A percentile compares a stretch with the other conserved stretches of the same genome.
Conservation (phyloP, 2,329 filamentous ascomycete species). For the Chlorencoelia australis region DNA sequence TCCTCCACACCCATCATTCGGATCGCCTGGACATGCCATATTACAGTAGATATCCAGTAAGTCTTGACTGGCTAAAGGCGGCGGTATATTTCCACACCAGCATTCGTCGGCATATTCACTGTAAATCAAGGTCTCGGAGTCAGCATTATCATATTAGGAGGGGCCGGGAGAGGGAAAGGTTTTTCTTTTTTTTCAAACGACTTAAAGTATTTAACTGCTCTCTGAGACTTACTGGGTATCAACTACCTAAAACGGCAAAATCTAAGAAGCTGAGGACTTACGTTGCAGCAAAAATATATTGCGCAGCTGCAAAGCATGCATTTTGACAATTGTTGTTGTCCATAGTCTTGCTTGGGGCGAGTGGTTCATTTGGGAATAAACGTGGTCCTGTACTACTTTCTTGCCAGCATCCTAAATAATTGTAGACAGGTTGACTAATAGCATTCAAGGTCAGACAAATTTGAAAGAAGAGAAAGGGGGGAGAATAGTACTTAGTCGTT, state of each 20-base stretch:
- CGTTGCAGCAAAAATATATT: conserved; percentile 25
- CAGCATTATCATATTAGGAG: too few relatives aligned
- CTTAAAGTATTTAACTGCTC: too few relatives aligned
- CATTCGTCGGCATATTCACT: conserved; percentile 24
- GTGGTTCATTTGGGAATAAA: conserved; percentile 23
- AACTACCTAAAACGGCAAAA: too few relatives aligned
- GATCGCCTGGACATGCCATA: conserved; percentile 9
- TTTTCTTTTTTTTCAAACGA: too few relatives aligned
- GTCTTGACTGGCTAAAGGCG: conserved; percentile 17
- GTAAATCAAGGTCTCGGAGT: too few relatives aligned
- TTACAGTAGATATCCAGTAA: conserved; percentile 14
- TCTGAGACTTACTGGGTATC: too few relatives aligned
- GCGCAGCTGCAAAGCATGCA: conserved; percentile 26
- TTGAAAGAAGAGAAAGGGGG: too few relatives aligned
- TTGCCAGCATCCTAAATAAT: conserved; percentile 27
- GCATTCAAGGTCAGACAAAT: conserved; percentile 23
- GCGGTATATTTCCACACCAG: conserved; percentile 26
- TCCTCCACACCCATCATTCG: conserved; percentile 10
- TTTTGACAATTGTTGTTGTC: conserved; percentile 22
- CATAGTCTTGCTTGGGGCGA: conserved; percentile 18
- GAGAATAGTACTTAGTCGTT: too few relatives aligned
- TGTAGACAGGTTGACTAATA: conserved; percentile 15
- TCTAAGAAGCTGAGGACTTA: too few relatives aligned
- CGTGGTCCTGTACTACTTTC: conserved; percentile 23
- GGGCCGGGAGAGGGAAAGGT: too few relatives aligned